Evolutionary conservation across 176 grass and related monocot species (phyloP), one percentile per base, ranked within the genome.

Genomic region (Microstegium vimineum): DNA sequence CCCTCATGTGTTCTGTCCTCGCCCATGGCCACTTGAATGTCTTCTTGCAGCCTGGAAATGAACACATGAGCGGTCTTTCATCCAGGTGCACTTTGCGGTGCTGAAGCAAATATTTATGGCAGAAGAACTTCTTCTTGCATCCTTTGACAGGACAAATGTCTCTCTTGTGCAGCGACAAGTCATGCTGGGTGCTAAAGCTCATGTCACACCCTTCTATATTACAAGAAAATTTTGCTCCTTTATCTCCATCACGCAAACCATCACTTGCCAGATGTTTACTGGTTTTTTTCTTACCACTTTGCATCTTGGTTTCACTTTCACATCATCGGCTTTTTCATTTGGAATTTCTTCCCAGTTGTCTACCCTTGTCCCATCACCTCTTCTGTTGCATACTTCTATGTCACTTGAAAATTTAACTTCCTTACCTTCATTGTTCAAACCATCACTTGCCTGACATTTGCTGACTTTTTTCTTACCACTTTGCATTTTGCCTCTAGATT

Each of bases 1-100:
- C 96, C 60, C 96, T 89, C 78, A 99, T 94, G 83, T 99, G 96
- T 35, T 99, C 96, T 26, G 96, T 99, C 60, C 91, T 84, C 5
- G 96, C 96, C 96, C 96, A 99, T 85, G 96, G 89, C 96, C 96
- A 99, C 77, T 99, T 99, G 77, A 99, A 99, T 51, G 93, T 88
- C 85, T 95, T 99, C 36, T 92, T 90, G 70, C 96, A 99, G 41
- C 93, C 96, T 62, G 86, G 81, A 85, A 86, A 94, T 31, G 81
- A 73, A 83, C 96, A 99, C 38, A 82, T 89, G 20, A 99, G 91
- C 38, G 96, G 96, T 22, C 96, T 92, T 52, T 99, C 96, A 86
- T 99, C 96, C 46, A 93, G 78, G 73, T 99, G 96, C 43, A 99
- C 96, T 85, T 99, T 99, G 16, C 90, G 89, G 77, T 99, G 96